Evolutionary conservation across 345 rosid species (phyloP).

Genomic region (Camelina neglecta): DNA sequence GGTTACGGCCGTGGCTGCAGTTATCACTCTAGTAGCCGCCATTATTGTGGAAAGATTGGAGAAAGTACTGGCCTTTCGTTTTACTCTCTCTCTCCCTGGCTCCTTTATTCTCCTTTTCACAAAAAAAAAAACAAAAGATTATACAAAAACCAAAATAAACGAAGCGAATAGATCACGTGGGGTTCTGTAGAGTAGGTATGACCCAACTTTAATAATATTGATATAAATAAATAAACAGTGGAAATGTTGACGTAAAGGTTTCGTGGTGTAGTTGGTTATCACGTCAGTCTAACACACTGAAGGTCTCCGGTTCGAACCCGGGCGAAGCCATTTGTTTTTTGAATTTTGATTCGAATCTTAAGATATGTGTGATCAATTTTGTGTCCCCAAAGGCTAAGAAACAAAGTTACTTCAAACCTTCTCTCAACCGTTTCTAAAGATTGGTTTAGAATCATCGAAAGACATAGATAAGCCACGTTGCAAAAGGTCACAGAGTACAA

Average conservation of each 20-base stretch:
- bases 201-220: neutral
- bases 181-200: constrained; percentile 16
- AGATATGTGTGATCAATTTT: no score
- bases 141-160: no score
- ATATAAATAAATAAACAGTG: rapidly evolving
- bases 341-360: no score
- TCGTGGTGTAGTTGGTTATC: constrained; percentile 99
- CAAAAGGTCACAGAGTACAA: constrained; percentile 5
- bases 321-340: constrained; percentile 50
- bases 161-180: constrained; percentile 24
- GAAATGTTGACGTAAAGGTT: neutral
- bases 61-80: constrained; percentile 33
- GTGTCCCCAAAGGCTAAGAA: neutral
- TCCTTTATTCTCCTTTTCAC: constrained; percentile 2
- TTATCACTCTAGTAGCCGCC: constrained; percentile 66
- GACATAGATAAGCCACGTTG: constrained; percentile 23
- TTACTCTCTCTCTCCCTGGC: constrained; percentile 6
- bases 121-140: neutral
- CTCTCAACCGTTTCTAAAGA: neutral
- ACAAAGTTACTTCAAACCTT: neutral
- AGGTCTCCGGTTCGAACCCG: constrained; percentile 95
- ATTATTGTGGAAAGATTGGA: constrained; percentile 39
- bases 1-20: constrained; percentile 47
- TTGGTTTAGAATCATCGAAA: neutral
- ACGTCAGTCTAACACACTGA: constrained; percentile 99